phyloP scores from a whole-genome alignment of 176 grass and related monocot species.

The Triticum timopheevii region DNA sequence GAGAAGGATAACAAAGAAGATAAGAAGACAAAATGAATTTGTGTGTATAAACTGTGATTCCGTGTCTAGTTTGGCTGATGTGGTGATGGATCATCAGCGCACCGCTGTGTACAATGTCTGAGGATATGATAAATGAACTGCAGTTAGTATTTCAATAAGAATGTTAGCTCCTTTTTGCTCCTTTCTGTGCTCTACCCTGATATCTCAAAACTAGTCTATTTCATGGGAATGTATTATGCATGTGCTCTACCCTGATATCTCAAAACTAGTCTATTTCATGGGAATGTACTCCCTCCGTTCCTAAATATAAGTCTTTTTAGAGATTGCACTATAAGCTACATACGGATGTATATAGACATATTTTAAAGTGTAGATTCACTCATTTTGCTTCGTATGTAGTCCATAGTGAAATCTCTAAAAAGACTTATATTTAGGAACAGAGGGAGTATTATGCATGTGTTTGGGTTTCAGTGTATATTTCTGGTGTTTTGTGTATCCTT shows the following conservation, averaged over 20 bases:
- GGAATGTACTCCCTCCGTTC: too few relatives aligned
- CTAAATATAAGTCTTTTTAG: too few relatives aligned
- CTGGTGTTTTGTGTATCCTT: too few relatives aligned
- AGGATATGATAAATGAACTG: neutral
- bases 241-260: neutral
- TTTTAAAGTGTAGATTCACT: too few relatives aligned
- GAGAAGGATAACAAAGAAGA: slow-evolving; percentile 80
- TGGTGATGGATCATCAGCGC: neutral
- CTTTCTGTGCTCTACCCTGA: neutral
- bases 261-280: too few relatives aligned
- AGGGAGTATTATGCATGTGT: neutral
- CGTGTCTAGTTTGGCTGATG: slow-evolving; percentile 4
- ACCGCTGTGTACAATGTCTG: slow-evolving; percentile 17
- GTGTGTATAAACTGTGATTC: slow-evolving; percentile 11
- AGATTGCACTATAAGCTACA: too few relatives aligned
- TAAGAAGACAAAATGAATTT: slow-evolving; percentile 71
- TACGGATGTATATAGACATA: too few relatives aligned
- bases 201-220: neutral
- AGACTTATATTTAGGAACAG: too few relatives aligned
- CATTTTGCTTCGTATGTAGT: too few relatives aligned
- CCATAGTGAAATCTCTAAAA: too few relatives aligned
- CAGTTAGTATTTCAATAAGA: slow-evolving; percentile 16
- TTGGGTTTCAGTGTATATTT: neutral
- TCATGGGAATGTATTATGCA: neutral
- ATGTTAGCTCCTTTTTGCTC: neutral